Percentiles rank a stretch among this genome's conserved stretches.
These are phyloP conservation scores for Hymenoscyphus linearis DNA, from an alignment of 2,329 filamentous ascomycete species.

Conservation along the genomic window DNA sequence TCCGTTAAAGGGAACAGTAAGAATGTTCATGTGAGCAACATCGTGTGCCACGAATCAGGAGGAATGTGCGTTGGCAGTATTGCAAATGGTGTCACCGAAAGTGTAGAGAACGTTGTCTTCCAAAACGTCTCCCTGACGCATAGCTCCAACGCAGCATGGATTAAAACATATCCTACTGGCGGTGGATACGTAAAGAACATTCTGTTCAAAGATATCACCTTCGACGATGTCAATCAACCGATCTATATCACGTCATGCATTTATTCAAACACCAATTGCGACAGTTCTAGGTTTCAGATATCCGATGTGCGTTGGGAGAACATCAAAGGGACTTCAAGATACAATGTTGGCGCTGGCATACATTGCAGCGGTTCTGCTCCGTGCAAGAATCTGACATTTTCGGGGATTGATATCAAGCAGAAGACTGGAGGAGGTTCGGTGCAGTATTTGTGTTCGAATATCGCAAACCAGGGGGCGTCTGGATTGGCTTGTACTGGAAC, in stretches of 20 bases:
- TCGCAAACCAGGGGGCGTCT: conserved; percentile 12
- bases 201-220: conserved; percentile 27
- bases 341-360: conserved; percentile 16
- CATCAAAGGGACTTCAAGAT: conserved; percentile 49
- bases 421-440: conserved; percentile 8
- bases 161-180: conserved; percentile 34
- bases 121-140: conserved; percentile 37
- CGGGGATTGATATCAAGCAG: conserved; percentile 15
- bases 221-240: conserved; percentile 42
- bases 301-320: conserved; percentile 55
- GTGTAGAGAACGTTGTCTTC: conserved; percentile 51
- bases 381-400: conserved; percentile 16
- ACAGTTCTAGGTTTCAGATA: conserved; percentile 52
- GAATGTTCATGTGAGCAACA: conserved; percentile 52
- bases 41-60: conserved; percentile 55
- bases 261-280: conserved; percentile 38
- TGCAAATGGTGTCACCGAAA: conserved; percentile 44
- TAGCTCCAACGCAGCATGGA: conserved; percentile 33
- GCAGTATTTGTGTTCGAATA: conserved; percentile 16
- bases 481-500: conserved; percentile 12
- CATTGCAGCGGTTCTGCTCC: conserved; percentile 12
- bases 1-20: conserved; percentile 55
- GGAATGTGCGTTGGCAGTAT: conserved; percentile 47
- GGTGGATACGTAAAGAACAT: conserved; percentile 33
- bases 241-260: conserved; percentile 45